These are phyloP conservation scores for Typha latifolia DNA, from an alignment of 176 grass and related monocot species.

Conservation along the genomic window DNA sequence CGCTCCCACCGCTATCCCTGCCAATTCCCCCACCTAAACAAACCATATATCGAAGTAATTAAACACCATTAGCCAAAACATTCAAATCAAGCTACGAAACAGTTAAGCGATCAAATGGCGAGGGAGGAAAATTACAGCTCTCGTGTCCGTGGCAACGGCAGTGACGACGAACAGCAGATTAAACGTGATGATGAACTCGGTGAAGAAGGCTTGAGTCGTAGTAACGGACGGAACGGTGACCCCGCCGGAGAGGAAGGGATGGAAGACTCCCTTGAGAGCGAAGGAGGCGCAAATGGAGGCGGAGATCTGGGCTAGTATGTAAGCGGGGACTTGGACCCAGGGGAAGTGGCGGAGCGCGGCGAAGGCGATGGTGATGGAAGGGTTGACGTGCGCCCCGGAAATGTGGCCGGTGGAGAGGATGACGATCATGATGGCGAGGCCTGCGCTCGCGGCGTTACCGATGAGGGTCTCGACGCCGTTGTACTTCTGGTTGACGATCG, in stretches of 20 bases:
- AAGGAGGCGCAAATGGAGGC: constrained; percentile 78
- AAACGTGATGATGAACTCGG: constrained; percentile 96
- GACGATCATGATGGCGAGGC: constrained; percentile 65
- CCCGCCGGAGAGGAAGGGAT: constrained; percentile 90
- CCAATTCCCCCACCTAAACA: constrained; percentile 68
- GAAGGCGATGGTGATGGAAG: constrained; percentile 91
- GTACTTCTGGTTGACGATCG: constrained; percentile 99
- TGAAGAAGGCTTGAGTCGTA: constrained; percentile 88
- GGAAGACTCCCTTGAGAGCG: constrained; percentile 93
- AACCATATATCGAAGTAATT: not conserved
- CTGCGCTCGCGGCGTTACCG: constrained; percentile 82
- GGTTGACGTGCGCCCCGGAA: constrained; percentile 89
- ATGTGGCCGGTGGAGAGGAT: constrained; percentile 99
- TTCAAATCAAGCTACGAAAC: not conserved
- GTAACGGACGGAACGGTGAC: constrained; percentile 82
- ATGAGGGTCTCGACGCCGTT: constrained; percentile 68
- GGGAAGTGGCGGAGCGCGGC: constrained; percentile 89
- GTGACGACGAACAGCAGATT: constrained; percentile 97
- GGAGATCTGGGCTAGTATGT: constrained; percentile 70
- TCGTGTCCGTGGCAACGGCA: constrained; percentile 91
- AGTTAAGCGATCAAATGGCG: not conserved
- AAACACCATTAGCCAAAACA: not conserved
- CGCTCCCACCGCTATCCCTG: constrained; percentile 77
- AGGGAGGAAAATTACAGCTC: constrained; percentile 14
- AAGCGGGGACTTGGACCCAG: constrained; percentile 81